Evolutionary conservation across 2,329 filamentous ascomycete species (phyloP).

Genomic region (Hypoxylon sp.): DNA sequence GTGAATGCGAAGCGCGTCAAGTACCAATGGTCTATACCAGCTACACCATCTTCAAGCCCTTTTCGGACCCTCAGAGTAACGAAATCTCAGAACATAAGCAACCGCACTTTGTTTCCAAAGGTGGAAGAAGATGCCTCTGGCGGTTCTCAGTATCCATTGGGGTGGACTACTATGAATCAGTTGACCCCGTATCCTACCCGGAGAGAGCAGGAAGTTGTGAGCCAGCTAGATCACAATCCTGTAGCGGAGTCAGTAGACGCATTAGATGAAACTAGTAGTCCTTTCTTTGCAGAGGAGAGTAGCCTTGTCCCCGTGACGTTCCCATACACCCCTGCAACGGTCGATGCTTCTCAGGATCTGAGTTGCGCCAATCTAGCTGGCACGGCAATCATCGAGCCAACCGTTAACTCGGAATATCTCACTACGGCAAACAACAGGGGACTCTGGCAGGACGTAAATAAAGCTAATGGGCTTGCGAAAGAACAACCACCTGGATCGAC

Average conservation of each 20-base stretch:
- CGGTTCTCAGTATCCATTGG: slow-evolving; percentile 8
- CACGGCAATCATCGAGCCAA: background rate
- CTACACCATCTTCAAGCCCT: slow-evolving; percentile 31
- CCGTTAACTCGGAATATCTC: background rate
- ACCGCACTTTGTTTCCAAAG: slow-evolving; percentile 2
- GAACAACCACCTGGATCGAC: background rate
- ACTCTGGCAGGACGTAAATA: background rate
- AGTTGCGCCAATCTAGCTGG: background rate
- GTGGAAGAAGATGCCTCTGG: background rate
- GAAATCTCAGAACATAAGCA: slow-evolving; percentile 30
- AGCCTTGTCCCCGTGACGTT: background rate
- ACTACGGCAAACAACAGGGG: background rate
- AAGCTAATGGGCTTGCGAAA: background rate
- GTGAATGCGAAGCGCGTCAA: slow-evolving; percentile 22
- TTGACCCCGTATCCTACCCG: slow-evolving; percentile 38
- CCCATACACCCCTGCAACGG: slow-evolving; percentile 9
- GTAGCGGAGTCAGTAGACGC: background rate
- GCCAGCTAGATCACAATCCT: slow-evolving; percentile 4
- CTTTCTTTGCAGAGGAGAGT: background rate
- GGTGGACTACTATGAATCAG: slow-evolving; percentile 39
- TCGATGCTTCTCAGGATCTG: slow-evolving; percentile 2
- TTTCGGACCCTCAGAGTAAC: slow-evolving; percentile 46
- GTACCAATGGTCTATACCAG: slow-evolving; percentile 26
- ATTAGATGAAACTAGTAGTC: background rate
- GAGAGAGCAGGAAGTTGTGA: background rate